These are phyloP conservation scores for Melampsora abietis-canadensis DNA, from an alignment of 1,284 basidiomycete species.

Conservation along the genomic window DNA sequence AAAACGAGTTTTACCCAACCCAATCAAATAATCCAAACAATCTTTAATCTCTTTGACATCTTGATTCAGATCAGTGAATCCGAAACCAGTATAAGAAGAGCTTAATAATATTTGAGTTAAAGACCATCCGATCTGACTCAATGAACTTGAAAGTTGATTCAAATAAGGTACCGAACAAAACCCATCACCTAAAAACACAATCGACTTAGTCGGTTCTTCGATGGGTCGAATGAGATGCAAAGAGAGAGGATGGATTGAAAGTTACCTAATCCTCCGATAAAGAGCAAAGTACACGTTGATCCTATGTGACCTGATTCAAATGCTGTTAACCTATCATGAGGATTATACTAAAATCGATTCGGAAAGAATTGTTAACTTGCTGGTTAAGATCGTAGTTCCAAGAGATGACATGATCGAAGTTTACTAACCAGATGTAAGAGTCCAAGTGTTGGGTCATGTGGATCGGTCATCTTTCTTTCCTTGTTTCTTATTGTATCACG, in stretches of 20 bases:
- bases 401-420: too few species aligned
- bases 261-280: slow-evolving; percentile 31
- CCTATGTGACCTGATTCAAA: slow-evolving; percentile 32
- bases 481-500: too few species aligned
- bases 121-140: slow-evolving; percentile 18
- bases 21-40: slow-evolving; percentile 8
- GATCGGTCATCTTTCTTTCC: too few species aligned
- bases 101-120: slow-evolving; percentile 25
- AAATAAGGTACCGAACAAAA: slow-evolving; percentile 24
- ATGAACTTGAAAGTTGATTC: slow-evolving; percentile 1
- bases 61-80: slow-evolving; percentile 8
- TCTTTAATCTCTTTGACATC: slow-evolving; percentile 13
- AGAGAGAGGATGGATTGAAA: neutral
- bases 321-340: slow-evolving; percentile 23
- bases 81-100: slow-evolving; percentile 36
- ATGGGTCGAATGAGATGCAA: neutral
- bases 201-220: neutral
- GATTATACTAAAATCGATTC: slow-evolving; percentile 8
- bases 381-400: too few species aligned
- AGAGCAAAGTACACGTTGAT: slow-evolving; percentile 10
- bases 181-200: slow-evolving; percentile 19
- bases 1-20: slow-evolving; percentile 19
- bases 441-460: too few species aligned
- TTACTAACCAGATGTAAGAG: too few species aligned
- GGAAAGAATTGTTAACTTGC: too few species aligned